Base-by-base conservation (phyloP, 176 grass and related monocot species). In the Hyparrhenia diplandra region DNA sequence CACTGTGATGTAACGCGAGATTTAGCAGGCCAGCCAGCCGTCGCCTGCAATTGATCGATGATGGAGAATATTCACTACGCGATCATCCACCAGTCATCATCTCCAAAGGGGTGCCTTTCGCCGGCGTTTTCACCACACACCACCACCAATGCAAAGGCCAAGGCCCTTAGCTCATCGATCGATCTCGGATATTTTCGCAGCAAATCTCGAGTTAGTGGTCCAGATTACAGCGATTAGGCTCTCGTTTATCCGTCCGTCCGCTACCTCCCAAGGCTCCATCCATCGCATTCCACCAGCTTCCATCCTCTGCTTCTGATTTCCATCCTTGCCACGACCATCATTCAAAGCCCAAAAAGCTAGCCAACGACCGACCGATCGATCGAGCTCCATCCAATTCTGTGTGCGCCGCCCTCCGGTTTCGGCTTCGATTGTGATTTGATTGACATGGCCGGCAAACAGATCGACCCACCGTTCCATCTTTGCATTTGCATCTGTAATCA, bases 181-280 rank as follows among this genome's bases (percentile, higher is more conserved):
- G 8, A 18, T 4, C 10, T 13, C 10, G n/a, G 87, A 88, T 84
- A 84, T 88, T 88, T 88, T 84, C 10, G 4, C 4, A 0, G 49
- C 61, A 76, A 75, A 87, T 81, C 71, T 75, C 2, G 63, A 81
- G 69, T 69, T 81, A 81, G 85, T 82, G 85, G 78, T 1, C 49
- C 37, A 82, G n/a, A 69, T 87, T 81, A 82, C 35, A 57, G 84
- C 13, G 13, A 29, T 45, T 64, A 75, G 52, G 17, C 24, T 67
- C 69, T 2, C 35, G 25, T 67, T 67, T 74, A 80, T 86, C 76
- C 57, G 6, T 13, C 24, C 2, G 31, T 52, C 49, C 49, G 54
- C n/a, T 58, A 24, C 52, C 52, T 21, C 18, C 49, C 46, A 49
- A 49, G 14, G 11, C 41, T 43, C 41, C 46, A 46, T 46, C 43